phyloP scores from a whole-genome alignment of 495 filamentous ascomycete genomes.

The Cladorrhinum samala region DNA sequence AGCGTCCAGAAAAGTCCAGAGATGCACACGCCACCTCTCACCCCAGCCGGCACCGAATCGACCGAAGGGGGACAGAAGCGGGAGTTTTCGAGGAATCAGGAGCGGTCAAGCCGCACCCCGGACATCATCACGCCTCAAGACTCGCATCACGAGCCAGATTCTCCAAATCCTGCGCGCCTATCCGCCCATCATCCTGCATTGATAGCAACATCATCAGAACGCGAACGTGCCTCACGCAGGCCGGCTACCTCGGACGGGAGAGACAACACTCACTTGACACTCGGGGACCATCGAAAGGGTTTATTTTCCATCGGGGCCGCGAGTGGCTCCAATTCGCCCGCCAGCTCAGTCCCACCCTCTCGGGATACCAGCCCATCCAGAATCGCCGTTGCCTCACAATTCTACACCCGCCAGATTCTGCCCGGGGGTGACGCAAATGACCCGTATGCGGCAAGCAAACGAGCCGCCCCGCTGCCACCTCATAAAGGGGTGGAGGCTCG shows the following conservation, averaged over 20 bases:
- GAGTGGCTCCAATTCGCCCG: constrained; percentile 44
- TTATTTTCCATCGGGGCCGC: constrained; percentile 73
- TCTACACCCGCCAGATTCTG: constrained; percentile 63
- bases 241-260: constrained; percentile 37
- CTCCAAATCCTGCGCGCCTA: constrained; percentile 22
- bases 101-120: constrained; percentile 39
- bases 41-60: constrained; percentile 64
- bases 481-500: constrained; percentile 63
- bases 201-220: constrained; percentile 12
- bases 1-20: constrained; percentile 39
- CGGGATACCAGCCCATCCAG: constrained; percentile 60
- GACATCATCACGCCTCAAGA: constrained; percentile 56
- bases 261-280: constrained; percentile 23
- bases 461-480: constrained; percentile 51
- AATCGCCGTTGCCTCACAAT: constrained; percentile 48
- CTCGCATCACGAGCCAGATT: constrained; percentile 36
- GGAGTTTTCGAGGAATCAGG: constrained; percentile 23
- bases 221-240: constrained; percentile 25
- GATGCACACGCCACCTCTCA: constrained; percentile 84
- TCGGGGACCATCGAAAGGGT: constrained; percentile 51
- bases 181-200: constrained; percentile 6
- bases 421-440: constrained; percentile 79
- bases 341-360: constrained; percentile 61
- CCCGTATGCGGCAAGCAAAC: constrained; percentile 78
- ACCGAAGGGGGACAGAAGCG: constrained; percentile 26